A percentile compares a stretch with the other conserved stretches of the same genome.
Conservation (phyloP, 805 yeast species). For the Saccharomycopsis amapae region DNA sequence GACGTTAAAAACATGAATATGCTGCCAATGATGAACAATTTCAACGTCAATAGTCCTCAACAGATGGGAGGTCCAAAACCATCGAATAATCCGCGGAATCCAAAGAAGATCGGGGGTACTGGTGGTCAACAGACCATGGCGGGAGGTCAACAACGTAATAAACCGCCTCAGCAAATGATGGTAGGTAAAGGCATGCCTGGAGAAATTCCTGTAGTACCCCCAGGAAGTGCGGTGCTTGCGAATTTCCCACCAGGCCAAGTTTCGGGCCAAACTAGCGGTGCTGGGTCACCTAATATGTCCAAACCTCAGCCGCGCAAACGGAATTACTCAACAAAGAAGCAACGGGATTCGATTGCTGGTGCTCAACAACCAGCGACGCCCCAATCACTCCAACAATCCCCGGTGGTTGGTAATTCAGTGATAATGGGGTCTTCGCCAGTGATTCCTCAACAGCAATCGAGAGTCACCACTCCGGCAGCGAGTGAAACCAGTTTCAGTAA, state of each 20-base stretch:
- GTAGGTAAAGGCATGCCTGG: too few species aligned
- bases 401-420: background rate
- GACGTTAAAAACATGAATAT: too few species aligned
- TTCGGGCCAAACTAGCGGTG: slow-evolving; percentile 13
- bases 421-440: slow-evolving; percentile 3
- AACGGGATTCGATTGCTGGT: slow-evolving; percentile 11
- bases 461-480: slow-evolving; percentile 9
- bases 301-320: slow-evolving; percentile 17
- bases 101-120: slow-evolving; percentile 12
- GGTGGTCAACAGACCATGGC: background rate
- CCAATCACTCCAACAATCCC: background rate
- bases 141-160: slow-evolving; percentile 1
- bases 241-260: slow-evolving; percentile 1
- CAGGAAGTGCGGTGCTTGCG: background rate
- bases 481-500: slow-evolving; percentile 10
- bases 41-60: too few species aligned
- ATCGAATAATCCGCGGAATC: too few species aligned
- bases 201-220: background rate
- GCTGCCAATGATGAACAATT: too few species aligned
- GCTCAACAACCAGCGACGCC: background rate
- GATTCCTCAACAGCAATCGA: slow-evolving; percentile 2
- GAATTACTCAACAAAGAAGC: slow-evolving; percentile 16
- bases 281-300: slow-evolving; percentile 12
- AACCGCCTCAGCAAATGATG: too few species aligned
- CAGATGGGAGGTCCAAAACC: too few species aligned